Conservation (phyloP, 2,329 filamentous ascomycete species). For the Hymenotorrendiella dingleyae region DNA sequence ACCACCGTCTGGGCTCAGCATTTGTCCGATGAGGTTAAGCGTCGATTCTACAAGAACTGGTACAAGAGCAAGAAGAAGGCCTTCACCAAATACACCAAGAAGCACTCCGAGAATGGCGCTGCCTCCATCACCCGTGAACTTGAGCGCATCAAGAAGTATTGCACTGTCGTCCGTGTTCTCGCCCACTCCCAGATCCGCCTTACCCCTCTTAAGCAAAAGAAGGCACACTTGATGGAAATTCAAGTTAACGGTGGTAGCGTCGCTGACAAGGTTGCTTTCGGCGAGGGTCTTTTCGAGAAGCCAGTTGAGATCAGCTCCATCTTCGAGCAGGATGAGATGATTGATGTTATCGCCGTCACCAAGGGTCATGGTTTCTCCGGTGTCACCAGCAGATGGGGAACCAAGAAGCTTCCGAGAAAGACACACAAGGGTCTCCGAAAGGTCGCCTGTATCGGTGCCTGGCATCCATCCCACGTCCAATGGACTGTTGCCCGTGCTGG, state of each 20-base stretch:
- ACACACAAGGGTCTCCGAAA: conserved; percentile 99
- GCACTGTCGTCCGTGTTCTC: conserved; percentile 97
- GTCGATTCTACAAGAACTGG: conserved; percentile 99
- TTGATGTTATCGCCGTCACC: conserved; percentile 98
- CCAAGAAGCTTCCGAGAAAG: conserved; percentile 99
- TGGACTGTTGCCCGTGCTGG: conserved; percentile 99
- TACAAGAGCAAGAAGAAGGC: conserved; percentile 99
- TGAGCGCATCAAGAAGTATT: conserved; percentile 99
- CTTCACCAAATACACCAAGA: conserved; percentile 99
- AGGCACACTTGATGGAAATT: conserved; percentile 99
- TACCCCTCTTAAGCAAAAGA: conserved; percentile 99
- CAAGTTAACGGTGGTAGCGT: conserved; percentile 98
- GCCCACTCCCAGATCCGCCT: conserved; percentile 99
- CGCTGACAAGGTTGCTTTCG: conserved; percentile 95
- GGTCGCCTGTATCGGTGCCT: conserved; percentile 99
- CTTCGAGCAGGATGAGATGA: conserved; percentile 99
- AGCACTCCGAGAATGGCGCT: conserved; percentile 92
- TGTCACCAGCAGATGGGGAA: conserved; percentile 97
- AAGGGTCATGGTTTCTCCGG: conserved; percentile 98
- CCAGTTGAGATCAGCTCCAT: conserved; percentile 85
- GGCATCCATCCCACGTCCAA: conserved; percentile 99
- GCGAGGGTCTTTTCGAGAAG: conserved; percentile 97
- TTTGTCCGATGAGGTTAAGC: conserved; percentile 96
- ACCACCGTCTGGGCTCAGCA: conserved; percentile 99
- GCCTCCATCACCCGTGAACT: conserved; percentile 92